These are phyloP conservation scores for Pythium volutum DNA, from an alignment of 352 stramenopile genomes.

Conservation along the genomic window DNA sequence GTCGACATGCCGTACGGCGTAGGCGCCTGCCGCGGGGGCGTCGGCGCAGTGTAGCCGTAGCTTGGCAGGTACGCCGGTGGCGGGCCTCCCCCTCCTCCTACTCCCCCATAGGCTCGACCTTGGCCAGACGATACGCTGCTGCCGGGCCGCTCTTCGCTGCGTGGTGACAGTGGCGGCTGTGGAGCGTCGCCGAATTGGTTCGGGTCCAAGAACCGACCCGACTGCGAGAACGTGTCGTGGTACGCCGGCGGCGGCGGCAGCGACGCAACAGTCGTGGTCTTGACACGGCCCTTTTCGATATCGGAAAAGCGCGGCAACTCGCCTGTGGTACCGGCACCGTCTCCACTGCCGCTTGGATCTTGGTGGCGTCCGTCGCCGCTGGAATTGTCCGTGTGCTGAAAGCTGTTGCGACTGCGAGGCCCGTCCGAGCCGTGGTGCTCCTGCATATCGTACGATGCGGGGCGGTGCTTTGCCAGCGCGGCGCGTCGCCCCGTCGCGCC, in stretches of 20 bases:
- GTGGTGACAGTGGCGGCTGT: slow-evolving; percentile 14
- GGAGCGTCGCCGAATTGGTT: neutral
- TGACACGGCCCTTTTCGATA: slow-evolving; percentile 33
- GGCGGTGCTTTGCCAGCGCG: neutral
- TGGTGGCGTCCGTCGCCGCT: neutral
- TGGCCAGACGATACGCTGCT: slow-evolving; percentile 23
- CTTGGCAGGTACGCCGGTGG: neutral
- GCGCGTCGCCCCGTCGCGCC: slow-evolving; percentile 6
- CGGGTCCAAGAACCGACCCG: slow-evolving; percentile 18
- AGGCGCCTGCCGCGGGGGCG: neutral
- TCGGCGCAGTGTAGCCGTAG: neutral
- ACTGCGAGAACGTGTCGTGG: slow-evolving; percentile 37
- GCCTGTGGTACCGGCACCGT: neutral
- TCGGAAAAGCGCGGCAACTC: slow-evolving; percentile 39
- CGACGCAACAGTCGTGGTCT: slow-evolving; percentile 24
- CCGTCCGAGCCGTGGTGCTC: neutral
- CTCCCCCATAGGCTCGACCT: neutral
- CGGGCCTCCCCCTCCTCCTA: neutral
- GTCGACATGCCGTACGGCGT: slow-evolving; percentile 24
- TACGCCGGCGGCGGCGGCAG: slow-evolving; percentile 39
- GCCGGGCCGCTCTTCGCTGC: slow-evolving; percentile 15
- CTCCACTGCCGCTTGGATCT: neutral
- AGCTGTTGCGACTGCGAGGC: slow-evolving; percentile 1
- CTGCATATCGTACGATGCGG: slow-evolving; percentile 9
- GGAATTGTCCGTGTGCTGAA: neutral